Evolutionary conservation across 2,329 filamentous ascomycete species (phyloP), one percentile per base, ranked within the genome.

Genomic region (Pseudopithomyces maydicus): DNA sequence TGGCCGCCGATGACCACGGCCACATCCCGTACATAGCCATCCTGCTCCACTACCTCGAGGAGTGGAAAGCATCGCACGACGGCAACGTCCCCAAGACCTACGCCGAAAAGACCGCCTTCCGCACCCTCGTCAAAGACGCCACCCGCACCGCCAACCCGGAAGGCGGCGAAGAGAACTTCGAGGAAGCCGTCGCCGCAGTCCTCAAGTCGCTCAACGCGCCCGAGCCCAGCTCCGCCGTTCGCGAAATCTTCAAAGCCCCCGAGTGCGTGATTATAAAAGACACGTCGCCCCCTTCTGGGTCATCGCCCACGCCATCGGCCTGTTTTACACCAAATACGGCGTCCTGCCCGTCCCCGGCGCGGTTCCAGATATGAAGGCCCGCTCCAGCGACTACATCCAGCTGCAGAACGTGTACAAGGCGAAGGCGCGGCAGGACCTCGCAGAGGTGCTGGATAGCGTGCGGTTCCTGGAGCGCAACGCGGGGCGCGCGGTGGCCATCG

Each of bases 291-390:
- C 85, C 85, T 98, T 99, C 79, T 99, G 96, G 95, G 78, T 93
- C 58, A 94, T 97, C 64, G 90, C 91, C 8, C 84, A 87, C 54
- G 93, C 94, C 0, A 82, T 98, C 54, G 87, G 87, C 58, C 72
- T 83, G 19, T 99, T 99, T 75, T 88, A 94, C 74, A 76, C 84
- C 10, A 86, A 86, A 53, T 87, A 97, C 71, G 79, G 83, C 7
- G 83, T 88, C 26, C 82, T 99, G 5, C 95, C 95, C 15, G 81
- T 99, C 0, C 89, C 93, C 0, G 96, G 95, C 12, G 88, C 89
- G 2, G 81, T 99, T 1, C 95, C 96, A 1, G 95, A 99, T 74
- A 99, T 99, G 95, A 99, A 99, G 80, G 92, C 95, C 2, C 86
- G 94, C 71, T 97, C 93, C 3, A 86, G 84, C 54, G 90, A 96